Conservation (phyloP, 2,329 filamentous ascomycete species). For the Aspergillus sergii region DNA sequence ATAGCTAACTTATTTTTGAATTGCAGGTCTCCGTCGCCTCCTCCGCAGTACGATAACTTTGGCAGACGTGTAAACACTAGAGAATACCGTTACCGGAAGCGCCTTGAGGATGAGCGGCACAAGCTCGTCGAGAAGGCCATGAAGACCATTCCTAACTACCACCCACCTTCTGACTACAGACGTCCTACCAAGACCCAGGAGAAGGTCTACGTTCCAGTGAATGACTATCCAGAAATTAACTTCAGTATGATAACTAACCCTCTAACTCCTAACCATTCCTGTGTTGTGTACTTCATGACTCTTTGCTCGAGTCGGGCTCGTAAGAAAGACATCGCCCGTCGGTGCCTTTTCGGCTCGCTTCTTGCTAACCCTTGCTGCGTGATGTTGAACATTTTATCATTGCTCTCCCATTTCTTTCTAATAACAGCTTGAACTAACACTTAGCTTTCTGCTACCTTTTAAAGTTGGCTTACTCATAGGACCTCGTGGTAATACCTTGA, state of each 20-base stretch:
- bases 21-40: constrained; percentile 84
- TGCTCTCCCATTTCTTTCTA: constrained; percentile 28
- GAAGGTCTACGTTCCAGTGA: constrained; percentile 99
- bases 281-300: constrained; percentile 43
- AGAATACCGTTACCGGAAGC: constrained; percentile 97
- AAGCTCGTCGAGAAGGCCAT: constrained; percentile 98
- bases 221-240: constrained; percentile 99
- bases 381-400: constrained; percentile 33
- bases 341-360: constrained; percentile 43
- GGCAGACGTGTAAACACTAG: constrained; percentile 98
- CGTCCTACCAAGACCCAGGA: constrained; percentile 99
- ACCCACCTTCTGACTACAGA: constrained; percentile 96
- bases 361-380: constrained; percentile 45
- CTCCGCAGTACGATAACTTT: constrained; percentile 98
- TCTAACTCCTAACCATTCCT: constrained; percentile 73
- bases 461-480: constrained; percentile 99
- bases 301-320: constrained; percentile 48
- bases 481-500: constrained; percentile 98
- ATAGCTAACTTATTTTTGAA: constrained; percentile 17
- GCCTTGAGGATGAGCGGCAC: constrained; percentile 96
- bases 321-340: constrained; percentile 33
- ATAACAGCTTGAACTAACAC: constrained; percentile 76
- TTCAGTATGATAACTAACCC: constrained; percentile 99
- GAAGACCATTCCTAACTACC: constrained; percentile 99
- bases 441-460: constrained; percentile 71